phyloP scores from a whole-genome alignment of 1,139 yeast species.

The Debaryomyces coudertii region DNA sequence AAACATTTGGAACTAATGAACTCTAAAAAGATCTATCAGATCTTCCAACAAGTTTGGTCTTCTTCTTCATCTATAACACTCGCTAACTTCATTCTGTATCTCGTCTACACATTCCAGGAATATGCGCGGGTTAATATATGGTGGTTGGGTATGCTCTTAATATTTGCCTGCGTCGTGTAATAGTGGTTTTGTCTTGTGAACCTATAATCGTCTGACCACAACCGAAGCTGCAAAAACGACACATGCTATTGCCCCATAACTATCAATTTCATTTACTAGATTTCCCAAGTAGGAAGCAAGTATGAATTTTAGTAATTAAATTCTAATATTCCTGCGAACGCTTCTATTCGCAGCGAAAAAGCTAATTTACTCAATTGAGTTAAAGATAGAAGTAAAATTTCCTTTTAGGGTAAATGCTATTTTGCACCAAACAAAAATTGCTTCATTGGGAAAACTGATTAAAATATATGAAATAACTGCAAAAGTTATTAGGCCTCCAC shows the following conservation, averaged over 20 bases:
- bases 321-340: not conserved
- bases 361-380: slow-evolving; percentile 4
- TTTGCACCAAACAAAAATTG: slow-evolving; percentile 11
- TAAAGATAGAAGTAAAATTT: slow-evolving; percentile 5
- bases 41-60: too few species aligned
- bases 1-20: too few species aligned
- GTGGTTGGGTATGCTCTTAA: not conserved
- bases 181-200: not conserved
- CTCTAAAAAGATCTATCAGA: too few species aligned
- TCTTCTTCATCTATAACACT: too few species aligned
- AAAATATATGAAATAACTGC: slow-evolving; percentile 4
- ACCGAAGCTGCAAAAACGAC: not conserved
- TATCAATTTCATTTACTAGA: not conserved
- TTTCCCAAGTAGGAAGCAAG: slow-evolving; percentile 13
- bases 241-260: not conserved
- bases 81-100: too few species aligned
- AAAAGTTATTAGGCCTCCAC: slow-evolving; percentile 5
- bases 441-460: slow-evolving; percentile 20
- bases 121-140: too few species aligned
- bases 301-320: not conserved
- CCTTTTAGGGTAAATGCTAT: slow-evolving; percentile 4
- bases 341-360: not conserved
- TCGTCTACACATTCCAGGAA: too few species aligned
- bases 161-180: not conserved
- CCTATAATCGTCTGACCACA: not conserved